These are phyloP conservation scores for Botrytis galanthina DNA, from an alignment of 2,329 filamentous ascomycete genomes.

Conservation along the genomic window DNA sequence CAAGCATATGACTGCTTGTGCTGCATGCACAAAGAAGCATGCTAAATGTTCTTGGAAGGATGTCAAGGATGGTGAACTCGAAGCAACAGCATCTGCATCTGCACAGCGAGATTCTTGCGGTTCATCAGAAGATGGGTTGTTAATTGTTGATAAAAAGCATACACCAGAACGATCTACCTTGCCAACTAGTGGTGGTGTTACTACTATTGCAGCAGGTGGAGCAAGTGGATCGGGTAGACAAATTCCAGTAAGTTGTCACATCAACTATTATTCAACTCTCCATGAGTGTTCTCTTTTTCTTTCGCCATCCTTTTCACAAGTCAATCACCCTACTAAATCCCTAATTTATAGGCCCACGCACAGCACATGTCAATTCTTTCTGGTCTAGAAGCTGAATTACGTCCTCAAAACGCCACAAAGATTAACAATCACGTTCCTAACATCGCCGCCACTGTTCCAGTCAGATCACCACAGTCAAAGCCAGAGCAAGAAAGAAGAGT, in stretches of 20 bases:
- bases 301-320: too few species aligned
- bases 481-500: slow-evolving; percentile 7
- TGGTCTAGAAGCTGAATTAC: slow-evolving; percentile 8
- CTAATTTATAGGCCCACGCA: background rate
- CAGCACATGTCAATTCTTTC: slow-evolving; percentile 9
- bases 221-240: background rate
- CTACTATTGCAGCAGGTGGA: slow-evolving; percentile 5
- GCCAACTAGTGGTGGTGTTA: background rate
- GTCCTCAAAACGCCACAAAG: background rate
- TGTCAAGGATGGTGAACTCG: slow-evolving; percentile 67
- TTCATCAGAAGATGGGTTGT: slow-evolving; percentile 17
- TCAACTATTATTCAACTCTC: background rate
- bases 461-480: slow-evolving; percentile 4
- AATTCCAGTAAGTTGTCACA: background rate
- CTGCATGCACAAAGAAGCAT: slow-evolving; percentile 86
- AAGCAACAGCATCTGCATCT: slow-evolving; percentile 12
- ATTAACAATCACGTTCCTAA: background rate
- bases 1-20: slow-evolving; percentile 82
- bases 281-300: background rate
- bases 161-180: slow-evolving; percentile 15
- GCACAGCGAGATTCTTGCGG: slow-evolving; percentile 12
- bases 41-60: slow-evolving; percentile 85
- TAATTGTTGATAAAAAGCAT: slow-evolving; percentile 19
- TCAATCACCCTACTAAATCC: background rate
- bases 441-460: background rate